Percentiles rank a stretch among this genome's conserved stretches.
These are phyloP conservation scores for Suillus discolor DNA, from an alignment of 768 basidiomycete genomes.

Conservation along the genomic window DNA sequence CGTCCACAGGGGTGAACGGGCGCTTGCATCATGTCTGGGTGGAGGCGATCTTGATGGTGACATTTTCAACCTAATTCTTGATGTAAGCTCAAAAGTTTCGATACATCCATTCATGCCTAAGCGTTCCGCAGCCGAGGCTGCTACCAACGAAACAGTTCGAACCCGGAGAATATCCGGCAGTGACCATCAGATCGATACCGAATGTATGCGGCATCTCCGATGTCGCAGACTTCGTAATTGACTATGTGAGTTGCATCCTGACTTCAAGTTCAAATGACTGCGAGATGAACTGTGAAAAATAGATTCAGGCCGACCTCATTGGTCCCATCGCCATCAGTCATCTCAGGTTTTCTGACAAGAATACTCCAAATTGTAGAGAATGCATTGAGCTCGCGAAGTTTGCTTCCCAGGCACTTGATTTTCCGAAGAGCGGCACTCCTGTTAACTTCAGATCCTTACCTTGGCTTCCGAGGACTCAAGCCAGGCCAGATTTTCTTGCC, in stretches of 20 bases:
- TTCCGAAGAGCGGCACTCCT: conserved; percentile 38
- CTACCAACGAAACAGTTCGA: conserved; percentile 19
- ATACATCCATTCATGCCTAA: not conserved
- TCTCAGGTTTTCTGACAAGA: conserved; percentile 62
- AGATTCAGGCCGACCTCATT: conserved; percentile 43
- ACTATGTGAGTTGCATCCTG: conserved; percentile 50
- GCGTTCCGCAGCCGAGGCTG: conserved; percentile 33
- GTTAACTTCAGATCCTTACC: conserved; percentile 45
- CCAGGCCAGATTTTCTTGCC: conserved; percentile 68
- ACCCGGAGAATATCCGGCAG: conserved; percentile 55
- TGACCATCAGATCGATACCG: conserved; percentile 45
- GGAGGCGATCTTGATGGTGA: conserved; percentile 77
- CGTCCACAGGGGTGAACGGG: conserved; percentile 43
- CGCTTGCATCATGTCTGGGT: conserved; percentile 62
- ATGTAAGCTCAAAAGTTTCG: conserved; percentile 18
- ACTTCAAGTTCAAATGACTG: not conserved
- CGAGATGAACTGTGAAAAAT: not conserved
- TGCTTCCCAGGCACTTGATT: conserved; percentile 59
- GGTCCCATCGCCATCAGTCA: conserved; percentile 66
- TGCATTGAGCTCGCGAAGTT: conserved; percentile 57
- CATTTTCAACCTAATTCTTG: conserved; percentile 53
- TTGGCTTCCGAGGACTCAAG: conserved; percentile 31
- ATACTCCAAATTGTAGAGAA: conserved; percentile 46
- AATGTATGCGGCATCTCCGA: conserved; percentile 59
- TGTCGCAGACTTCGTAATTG: conserved; percentile 69